A percentile compares a stretch with the other conserved stretches of the same genome.
phyloP scores from a whole-genome alignment of 2,329 filamentous ascomycete genomes.

The Botrytis porri region DNA sequence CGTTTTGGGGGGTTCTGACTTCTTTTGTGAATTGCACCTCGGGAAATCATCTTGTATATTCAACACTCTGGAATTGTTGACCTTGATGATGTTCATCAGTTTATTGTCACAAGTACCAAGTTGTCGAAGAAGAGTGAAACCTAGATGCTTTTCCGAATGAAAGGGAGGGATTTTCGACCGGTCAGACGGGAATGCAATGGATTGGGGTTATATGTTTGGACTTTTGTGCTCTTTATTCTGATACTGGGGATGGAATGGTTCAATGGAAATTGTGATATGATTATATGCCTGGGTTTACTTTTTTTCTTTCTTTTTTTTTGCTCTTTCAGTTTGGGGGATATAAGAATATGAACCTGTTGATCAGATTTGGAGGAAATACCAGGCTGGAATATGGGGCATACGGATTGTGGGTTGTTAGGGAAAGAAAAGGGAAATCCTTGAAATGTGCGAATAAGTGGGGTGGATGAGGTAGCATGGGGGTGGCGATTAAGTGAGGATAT shows the following conservation, averaged over 20 bases:
- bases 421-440: not conserved
- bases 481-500: conserved; percentile 9
- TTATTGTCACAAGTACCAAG: not conserved
- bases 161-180: not conserved
- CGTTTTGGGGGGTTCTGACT: not conserved
- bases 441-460: not conserved
- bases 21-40: not conserved
- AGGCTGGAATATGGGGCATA: conserved; percentile 1
- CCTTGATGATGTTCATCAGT: not conserved
- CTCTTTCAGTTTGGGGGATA: not conserved
- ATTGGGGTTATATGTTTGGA: conserved; percentile 7
- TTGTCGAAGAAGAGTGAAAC: not conserved
- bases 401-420: not conserved
- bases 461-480: not conserved
- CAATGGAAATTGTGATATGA: conserved; percentile 20
- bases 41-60: not conserved
- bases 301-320: conserved; percentile 4
- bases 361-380: conserved; percentile 14
- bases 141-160: not conserved
- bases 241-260: conserved; percentile 6
- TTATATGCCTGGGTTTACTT: conserved; percentile 18
- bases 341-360: conserved; percentile 11
- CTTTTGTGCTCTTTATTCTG: not conserved
- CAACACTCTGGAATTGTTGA: not conserved
- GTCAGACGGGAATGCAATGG: not conserved